Percentiles rank a stretch among this genome's conserved stretches.
These are phyloP conservation scores for Pulicaria dysenterica DNA, from an alignment of 129 eudicot genomes.

Conservation along the genomic window DNA sequence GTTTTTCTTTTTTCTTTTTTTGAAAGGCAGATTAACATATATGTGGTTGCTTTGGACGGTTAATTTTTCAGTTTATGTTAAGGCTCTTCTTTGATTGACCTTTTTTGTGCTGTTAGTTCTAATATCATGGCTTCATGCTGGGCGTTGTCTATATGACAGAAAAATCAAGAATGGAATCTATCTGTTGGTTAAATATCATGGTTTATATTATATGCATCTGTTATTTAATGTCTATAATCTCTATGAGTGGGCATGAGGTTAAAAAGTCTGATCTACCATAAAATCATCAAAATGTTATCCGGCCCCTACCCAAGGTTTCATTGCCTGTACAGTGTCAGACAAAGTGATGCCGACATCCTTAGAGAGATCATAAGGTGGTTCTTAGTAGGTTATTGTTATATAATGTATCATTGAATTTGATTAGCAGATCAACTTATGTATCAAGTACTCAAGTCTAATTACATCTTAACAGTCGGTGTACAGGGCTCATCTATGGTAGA, in stretches of 20 bases:
- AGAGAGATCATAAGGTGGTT: neutral
- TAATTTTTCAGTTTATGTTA: neutral
- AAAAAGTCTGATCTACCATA: neutral
- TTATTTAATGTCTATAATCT: neutral
- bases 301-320: constrained; percentile 25
- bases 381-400: constrained; percentile 8
- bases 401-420: constrained; percentile 10
- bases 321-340: constrained; percentile 14
- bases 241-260: neutral
- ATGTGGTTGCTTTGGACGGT: neutral
- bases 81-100: constrained; percentile 13
- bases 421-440: neutral
- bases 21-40: neutral
- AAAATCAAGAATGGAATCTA: neutral
- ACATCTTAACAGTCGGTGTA: neutral
- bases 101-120: constrained; percentile 3
- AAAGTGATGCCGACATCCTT: neutral
- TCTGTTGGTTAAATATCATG: constrained; percentile 9
- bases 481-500: neutral
- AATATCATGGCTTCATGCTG: neutral
- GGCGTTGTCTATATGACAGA: neutral
- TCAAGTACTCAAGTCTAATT: neutral
- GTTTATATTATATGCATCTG: neutral
- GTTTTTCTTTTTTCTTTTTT: too few relatives aligned
- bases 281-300: neutral